Evolutionary conservation across 768 basidiomycete genomes (phyloP), one percentile per base, ranked within the genome.

Genomic region (Collybiopsis confluens): DNA sequence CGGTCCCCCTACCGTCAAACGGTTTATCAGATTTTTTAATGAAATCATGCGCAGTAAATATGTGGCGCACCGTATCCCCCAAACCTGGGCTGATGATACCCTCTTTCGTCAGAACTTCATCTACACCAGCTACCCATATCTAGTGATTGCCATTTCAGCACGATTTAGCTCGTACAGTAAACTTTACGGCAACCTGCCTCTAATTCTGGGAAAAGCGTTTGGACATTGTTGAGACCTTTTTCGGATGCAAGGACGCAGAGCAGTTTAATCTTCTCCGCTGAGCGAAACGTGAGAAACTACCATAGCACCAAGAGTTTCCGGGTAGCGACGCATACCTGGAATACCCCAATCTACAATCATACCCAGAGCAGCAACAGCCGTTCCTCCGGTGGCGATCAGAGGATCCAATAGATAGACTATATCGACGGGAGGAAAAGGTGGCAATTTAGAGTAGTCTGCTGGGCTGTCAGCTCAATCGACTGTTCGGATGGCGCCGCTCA

Each of bases 321-420:
- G n/a, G n/a, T n/a, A n/a, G n/a, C n/a, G n/a, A n/a, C n/a, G 63
- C 79, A 58, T 59, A 89, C 90, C 55, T 15, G 85, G 75, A 60
- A 91, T 77, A 26, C 90, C 90, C 90, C 90, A 92, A 51, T 92
- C 92, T 1, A 76, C 61, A 49, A 96, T 77, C 92, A 97, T 98
- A 47, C 79, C 63, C 52, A 98, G 66, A 8, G 95, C 95, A 16
- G 96, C 94, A 57, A 80, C 78, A 2, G 90, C 92, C 3, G 96
- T 98, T 10, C 92, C 90, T 48, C 94, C 96, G 2, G 96, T 98
- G 0, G 96, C 96, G 61, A 98, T 86, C 28, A 98, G 71, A 16
- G 96, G 96, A 61, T 98, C 96, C 27, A 98, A 76, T 21, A 98
- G 73, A 70, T 85, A 92, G n/a, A 93, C 85, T 37, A 80, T 69